Base-by-base conservation (phyloP, 2,329 filamentous ascomycete species). In the Trichoderma semiorbis region DNA sequence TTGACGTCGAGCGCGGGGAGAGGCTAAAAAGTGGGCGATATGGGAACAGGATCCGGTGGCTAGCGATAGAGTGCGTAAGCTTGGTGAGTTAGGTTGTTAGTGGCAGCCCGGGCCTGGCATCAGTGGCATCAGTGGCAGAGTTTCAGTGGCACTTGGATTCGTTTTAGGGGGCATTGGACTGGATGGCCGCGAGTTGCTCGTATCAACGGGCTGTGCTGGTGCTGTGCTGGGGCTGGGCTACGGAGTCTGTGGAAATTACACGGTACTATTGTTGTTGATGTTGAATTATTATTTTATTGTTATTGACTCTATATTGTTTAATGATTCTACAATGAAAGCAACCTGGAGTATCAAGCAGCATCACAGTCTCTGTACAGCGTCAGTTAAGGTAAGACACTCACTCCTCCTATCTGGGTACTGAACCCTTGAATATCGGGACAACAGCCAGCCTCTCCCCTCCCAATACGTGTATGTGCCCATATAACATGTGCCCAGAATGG, bases 1-100 rank as follows among this genome's bases (percentile, higher is more conserved):
- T 26, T 30, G 65, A 61, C 21, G 47, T 43, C n/a, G 67, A 69
- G 67, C 67, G 67, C 67, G 67, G 67, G 67, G 67, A 61, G 67
- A 69, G 67, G 67, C 67, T 69, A 61, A 69, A 69, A 69, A 61
- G 66, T 50, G 66, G 66, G 36, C 16, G 55, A 60, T 24, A 60
- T 24, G 66, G 50, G 66, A 36, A n/a, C 36, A 69, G 55, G 66
- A 69, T 61, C 39, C 66, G 50, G 21, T 21, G 30, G 30, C 67
- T 67, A 69, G 39, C 39, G 57, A n/a, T 57, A 26, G 36, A 69
- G 55, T 43, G 66, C 32, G 66, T 69, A 69, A 69, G 55, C 66
- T 34, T 53, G 16, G 34, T 36, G 34, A 36, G 34, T 36, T 36
- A 36, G 30, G 10, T n/a, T 14, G 57, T 69, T 69, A 62, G 67